Conservation (phyloP, 495 filamentous ascomycete species). For the Cudoniella acicularis region DNA sequence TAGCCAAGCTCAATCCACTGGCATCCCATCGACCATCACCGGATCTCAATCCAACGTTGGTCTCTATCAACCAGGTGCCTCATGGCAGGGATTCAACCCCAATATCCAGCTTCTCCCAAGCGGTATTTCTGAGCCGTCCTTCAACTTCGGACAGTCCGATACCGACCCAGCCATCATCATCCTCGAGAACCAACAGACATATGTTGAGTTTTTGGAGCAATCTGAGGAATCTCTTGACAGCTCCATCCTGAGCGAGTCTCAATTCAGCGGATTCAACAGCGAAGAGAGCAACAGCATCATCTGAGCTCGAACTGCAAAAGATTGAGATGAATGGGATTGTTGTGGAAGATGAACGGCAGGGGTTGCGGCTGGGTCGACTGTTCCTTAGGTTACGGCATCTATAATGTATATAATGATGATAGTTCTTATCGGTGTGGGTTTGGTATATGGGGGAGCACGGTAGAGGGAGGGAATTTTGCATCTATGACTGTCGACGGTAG, state of each 20-base stretch:
- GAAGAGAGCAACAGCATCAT: neutral
- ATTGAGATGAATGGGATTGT: no score
- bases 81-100: neutral
- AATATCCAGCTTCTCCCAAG: constrained; percentile 17
- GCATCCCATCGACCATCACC: neutral
- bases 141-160: constrained; percentile 2
- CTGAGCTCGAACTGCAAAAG: neutral
- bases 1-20: neutral
- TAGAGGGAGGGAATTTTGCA: constrained; percentile 1
- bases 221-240: neutral
- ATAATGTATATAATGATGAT: constrained; percentile 6
- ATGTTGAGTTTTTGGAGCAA: constrained; percentile 10
- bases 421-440: neutral
- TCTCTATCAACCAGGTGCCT: neutral
- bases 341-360: neutral
- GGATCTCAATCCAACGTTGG: neutral
- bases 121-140: constrained; percentile 2
- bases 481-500: constrained; percentile 20
- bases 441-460: neutral
- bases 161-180: constrained; percentile 23
- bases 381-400: neutral
- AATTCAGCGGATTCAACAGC: neutral
- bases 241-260: neutral
- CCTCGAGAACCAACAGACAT: constrained; percentile 9
- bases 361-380: neutral